Evolutionary conservation across 2,329 filamentous ascomycete genomes (phyloP).

Genomic region (Hymenoscyphus fructigenus): DNA sequence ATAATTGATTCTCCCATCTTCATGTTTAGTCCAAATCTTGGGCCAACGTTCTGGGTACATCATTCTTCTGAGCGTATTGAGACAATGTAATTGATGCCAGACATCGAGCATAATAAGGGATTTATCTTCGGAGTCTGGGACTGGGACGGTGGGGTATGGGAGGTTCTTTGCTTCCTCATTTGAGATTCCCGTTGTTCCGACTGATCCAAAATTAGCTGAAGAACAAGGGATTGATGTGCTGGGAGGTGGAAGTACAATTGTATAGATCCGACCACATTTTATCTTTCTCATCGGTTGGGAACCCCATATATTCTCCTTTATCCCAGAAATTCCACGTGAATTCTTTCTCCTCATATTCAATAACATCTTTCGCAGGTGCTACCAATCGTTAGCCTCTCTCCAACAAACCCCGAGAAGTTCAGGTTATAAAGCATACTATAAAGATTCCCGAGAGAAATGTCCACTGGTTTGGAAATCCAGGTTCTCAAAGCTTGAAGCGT

Average conservation of each 20-base stretch:
- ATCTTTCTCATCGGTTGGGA: background rate
- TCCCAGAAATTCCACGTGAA: conserved; percentile 7
- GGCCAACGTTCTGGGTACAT: conserved; percentile 5
- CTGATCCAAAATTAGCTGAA: background rate
- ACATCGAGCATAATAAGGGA: background rate
- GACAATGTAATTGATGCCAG: conserved; percentile 5
- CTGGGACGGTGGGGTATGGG: background rate
- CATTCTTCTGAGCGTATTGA: background rate
- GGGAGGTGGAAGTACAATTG: background rate
- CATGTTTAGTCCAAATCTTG: background rate
- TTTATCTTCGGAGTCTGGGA: background rate
- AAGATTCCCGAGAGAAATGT: background rate
- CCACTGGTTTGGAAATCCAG: background rate
- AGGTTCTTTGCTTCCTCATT: background rate
- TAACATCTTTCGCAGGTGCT: conserved; percentile 4
- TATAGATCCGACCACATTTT: conserved; percentile 3
- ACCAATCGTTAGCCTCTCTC: background rate
- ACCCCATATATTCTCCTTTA: background rate
- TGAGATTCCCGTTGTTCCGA: conserved; percentile 1
- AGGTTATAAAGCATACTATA: background rate
- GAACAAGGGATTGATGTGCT: background rate
- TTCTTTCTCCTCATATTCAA: background rate
- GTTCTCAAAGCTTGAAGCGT: background rate
- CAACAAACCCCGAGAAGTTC: background rate
- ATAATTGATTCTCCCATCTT: background rate